Base-by-base conservation (phyloP, 2,329 filamentous ascomycete species). In the Davidsoniella virescens region DNA sequence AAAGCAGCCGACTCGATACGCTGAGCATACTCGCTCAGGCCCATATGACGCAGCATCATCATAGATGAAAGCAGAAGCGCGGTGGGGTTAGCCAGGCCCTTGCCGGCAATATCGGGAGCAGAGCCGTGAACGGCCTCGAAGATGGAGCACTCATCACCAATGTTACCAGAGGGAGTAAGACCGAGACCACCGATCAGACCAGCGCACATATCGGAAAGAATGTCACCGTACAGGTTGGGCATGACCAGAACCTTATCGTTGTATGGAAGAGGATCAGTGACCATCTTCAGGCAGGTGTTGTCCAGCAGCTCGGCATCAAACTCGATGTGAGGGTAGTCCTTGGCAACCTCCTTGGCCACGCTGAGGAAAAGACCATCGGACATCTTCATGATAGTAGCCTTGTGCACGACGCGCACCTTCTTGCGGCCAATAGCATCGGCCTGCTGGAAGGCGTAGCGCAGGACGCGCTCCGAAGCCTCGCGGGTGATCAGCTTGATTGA, bases 331-430 rank as follows among this genome's bases (percentile, higher is more conserved):
- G 92, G 92, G 78, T 85, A 98, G 65, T 96, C 88, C 79, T 94
- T 94, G 67, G 87, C 76, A 58, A 98, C 79, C 55, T 92, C 78
- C 59, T 80, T 73, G 59, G 83, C 92, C 55, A 84, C 87, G 68
- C 77, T 84, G 59, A 98, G 78, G 81, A 98, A 98, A 55, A 98
- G 85, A 71, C 92, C 92, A 67, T 98, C 92, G 65, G 84, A 90
- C 86, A 95, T 94, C 81, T 98, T 98, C 92, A 98, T 98, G 73
- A 98, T 98, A 64, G 92, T 96, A 67, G 92, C 92, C 80, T 98
- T 98, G 84, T 98, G 92, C 56, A 96, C 88, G 54, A 87, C 90
- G 63, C 88, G 87, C 62, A 96, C 90, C 84, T 95, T 95, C 66
- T 80, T 88, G 75, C 86, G 68, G 70, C 88, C 87, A 63, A 95